Evolutionary conservation across 2,329 filamentous ascomycete species (phyloP).

Genomic region (Fusarium succisae): DNA sequence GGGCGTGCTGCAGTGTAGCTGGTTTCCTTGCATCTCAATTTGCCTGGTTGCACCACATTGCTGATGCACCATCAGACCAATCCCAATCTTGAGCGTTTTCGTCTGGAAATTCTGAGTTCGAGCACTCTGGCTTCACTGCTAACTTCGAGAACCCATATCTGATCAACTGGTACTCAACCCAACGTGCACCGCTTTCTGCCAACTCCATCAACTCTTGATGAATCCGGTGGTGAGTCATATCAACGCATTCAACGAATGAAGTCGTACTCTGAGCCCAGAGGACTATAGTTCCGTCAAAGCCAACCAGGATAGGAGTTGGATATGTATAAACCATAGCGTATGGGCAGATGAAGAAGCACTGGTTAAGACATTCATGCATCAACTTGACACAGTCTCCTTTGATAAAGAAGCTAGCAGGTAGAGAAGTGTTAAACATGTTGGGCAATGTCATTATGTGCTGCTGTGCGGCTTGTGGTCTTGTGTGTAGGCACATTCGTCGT

Average conservation of each 20-base stretch:
- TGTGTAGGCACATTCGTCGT: background rate
- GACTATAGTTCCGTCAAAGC: background rate
- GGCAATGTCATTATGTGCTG: background rate
- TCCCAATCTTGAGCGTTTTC: background rate
- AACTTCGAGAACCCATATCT: conserved; percentile 1
- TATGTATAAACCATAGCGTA: background rate
- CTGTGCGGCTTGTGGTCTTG: background rate
- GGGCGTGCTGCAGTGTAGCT: background rate
- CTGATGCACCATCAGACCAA: background rate
- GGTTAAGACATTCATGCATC: background rate
- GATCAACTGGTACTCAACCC: conserved; percentile 4
- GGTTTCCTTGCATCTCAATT: background rate
- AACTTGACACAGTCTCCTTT: background rate
- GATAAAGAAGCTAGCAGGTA: background rate
- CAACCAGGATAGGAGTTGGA: conserved; percentile 9
- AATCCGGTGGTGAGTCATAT: conserved; percentile 6
- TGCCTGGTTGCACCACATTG: background rate
- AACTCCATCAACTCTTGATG: conserved; percentile 6
- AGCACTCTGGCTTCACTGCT: background rate
- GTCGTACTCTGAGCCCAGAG: conserved; percentile 10
- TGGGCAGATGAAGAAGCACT: background rate
- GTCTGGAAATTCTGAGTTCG: background rate
- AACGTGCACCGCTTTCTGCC: conserved; percentile 17
- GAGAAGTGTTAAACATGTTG: background rate
- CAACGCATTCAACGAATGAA: background rate